Base-by-base conservation (phyloP, 2,329 filamentous ascomycete species). In the Botrytis tulipae region DNA sequence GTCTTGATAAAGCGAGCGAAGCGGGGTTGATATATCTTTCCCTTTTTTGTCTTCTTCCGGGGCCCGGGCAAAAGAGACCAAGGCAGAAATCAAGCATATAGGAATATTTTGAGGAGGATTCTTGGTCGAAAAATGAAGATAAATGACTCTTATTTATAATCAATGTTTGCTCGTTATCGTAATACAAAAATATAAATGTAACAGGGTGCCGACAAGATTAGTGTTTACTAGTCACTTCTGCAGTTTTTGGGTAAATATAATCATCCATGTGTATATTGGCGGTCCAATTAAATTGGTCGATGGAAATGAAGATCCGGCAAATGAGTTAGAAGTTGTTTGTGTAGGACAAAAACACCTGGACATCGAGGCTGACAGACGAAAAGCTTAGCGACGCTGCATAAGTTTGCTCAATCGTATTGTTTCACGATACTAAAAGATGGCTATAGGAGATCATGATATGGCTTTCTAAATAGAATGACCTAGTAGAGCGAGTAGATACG, bases 61-160 rank as follows among this genome's bases (percentile, higher is more conserved):
- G 63, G 18, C 48, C 59, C 10, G 71, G 62, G 10, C 71, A 72
- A 18, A 72, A 67, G 12, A 72, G 48, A 40, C 66, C 29, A 4
- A 72, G 63, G 44, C 71, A 72, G 40, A 60, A 72, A 37, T 68
- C 63, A 46, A 72, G 71, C 71, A 72, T 72, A 8, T 40, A 60
- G 61, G 18, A 65, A 29, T 25, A 6, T 35, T 44, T 4, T 6
- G 62, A 44, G 35, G 40, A 37, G 18, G 20, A 57, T n/a, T 22
- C 29, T 67, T n/a, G 14, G 22, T 4, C 20, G 9, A 6, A 20
- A 46, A 62, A 14, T 2, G 4, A 25, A 61, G 37, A 20, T 46
- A 5, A 16, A 9, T 42, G 48, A 29, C 35, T 20, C 48, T 70
- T 61, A 46, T 40, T 70, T 70, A 61, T 61, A 70, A 40, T 40